Evolutionary conservation across 805 yeast genomes (phyloP).

Genomic region (Zygosaccharomyces pseudorouxii): DNA sequence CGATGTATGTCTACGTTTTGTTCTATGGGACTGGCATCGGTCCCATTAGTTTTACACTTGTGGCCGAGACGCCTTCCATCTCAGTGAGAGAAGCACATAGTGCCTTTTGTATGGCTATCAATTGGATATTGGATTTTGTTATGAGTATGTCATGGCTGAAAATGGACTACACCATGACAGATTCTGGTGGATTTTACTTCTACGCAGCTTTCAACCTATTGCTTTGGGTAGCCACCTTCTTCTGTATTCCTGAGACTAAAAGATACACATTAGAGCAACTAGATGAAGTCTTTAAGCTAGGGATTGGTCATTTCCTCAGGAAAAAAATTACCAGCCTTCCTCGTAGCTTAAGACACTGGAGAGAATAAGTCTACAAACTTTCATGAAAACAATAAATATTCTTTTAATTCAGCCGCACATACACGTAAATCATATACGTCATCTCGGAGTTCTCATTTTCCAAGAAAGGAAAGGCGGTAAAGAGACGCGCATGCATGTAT

Average conservation of each 20-base stretch:
- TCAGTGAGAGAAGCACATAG: constrained; percentile 48
- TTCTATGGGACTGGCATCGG: constrained; percentile 51
- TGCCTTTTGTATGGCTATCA: constrained; percentile 47
- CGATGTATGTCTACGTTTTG: constrained; percentile 44
- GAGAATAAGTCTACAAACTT: neutral
- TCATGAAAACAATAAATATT: no score
- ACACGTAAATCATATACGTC: no score
- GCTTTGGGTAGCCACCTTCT: constrained; percentile 45
- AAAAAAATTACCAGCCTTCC: constrained; percentile 3
- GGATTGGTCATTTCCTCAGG: constrained; percentile 16
- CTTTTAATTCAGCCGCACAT: no score
- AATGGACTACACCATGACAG: constrained; percentile 41
- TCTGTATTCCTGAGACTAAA: constrained; percentile 57
- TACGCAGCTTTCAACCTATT: constrained; percentile 51
- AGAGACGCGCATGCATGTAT: neutral
- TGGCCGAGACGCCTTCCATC: constrained; percentile 51
- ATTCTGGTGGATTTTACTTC: constrained; percentile 48
- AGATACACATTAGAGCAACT: constrained; percentile 70
- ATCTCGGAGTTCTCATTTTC: no score
- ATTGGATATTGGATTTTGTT: constrained; percentile 40
- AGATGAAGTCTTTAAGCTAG: constrained; percentile 56
- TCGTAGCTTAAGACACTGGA: neutral
- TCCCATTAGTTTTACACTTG: constrained; percentile 50
- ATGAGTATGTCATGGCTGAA: constrained; percentile 56
- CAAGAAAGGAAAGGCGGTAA: no score